Evolutionary conservation across 106 monocot genomes (phyloP).

Genomic region (Dendrobium chrysotoxum): DNA sequence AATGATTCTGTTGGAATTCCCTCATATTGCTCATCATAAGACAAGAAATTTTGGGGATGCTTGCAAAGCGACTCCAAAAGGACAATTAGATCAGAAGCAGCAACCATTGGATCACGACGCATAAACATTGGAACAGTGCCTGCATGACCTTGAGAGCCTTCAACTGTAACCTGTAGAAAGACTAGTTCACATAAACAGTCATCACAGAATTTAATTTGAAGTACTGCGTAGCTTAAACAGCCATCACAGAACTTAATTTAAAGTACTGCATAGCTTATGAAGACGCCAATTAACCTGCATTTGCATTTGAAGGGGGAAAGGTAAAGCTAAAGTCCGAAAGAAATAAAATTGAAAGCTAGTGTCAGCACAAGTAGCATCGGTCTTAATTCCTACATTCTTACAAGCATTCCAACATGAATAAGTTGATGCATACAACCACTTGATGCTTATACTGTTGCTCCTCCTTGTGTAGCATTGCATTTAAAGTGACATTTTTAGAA

Average conservation of each 20-base stretch:
- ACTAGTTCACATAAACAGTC: neutral
- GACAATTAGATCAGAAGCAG: constrained; percentile 83
- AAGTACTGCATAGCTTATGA: no score
- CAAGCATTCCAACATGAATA: neutral
- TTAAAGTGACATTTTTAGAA: no score
- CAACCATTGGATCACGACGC: constrained; percentile 90
- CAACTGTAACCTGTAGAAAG: constrained; percentile 63
- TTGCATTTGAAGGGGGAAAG: no score
- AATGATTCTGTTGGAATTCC: constrained; percentile 52
- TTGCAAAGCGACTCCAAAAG: constrained; percentile 75
- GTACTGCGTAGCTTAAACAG: no score
- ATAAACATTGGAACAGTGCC: constrained; percentile 94
- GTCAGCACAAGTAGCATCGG: neutral
- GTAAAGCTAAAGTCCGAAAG: no score
- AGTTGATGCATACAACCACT: neutral
- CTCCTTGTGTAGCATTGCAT: no score
- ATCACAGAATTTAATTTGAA: no score
- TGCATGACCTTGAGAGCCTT: constrained; percentile 89
- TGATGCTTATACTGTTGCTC: neutral
- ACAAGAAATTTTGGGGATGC: constrained; percentile 52
- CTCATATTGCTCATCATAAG: constrained; percentile 41
- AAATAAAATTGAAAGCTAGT: neutral
- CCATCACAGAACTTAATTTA: no score
- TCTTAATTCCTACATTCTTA: neutral
- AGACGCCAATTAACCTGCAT: no score